Evolutionary conservation across 306 rosid genomes (phyloP).

Genomic region (Medicago arabica): DNA sequence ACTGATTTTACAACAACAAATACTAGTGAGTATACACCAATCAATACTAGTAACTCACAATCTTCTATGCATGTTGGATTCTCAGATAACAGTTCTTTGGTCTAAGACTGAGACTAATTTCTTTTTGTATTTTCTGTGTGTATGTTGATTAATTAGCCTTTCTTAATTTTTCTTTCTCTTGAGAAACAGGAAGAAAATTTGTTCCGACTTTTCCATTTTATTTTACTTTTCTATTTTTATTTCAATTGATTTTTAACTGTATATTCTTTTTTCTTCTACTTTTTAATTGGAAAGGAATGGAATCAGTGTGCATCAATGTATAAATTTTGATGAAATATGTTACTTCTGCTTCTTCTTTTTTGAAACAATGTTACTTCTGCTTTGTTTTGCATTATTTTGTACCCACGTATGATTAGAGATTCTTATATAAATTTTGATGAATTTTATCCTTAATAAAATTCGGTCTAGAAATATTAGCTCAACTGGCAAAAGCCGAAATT

Average conservation of each 20-base stretch:
- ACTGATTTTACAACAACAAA: conserved; percentile 31
- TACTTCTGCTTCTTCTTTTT: no score
- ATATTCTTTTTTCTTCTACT: conserved; percentile 26
- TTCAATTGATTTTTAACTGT: conserved; percentile 33
- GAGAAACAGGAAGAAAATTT: conserved; percentile 1
- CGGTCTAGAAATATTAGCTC: no score
- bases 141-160: no score
- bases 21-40: conserved; percentile 36
- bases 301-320: conserved; percentile 34
- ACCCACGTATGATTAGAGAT: no score
- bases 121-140: background rate
- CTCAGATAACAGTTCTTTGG: conserved; percentile 33
- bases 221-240: background rate
- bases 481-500: no score
- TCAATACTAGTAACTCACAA: conserved; percentile 37
- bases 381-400: background rate
- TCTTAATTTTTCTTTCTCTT: no score
- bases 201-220: conserved; percentile 1
- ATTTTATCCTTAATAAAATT: no score
- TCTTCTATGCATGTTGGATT: conserved; percentile 38
- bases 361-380: no score
- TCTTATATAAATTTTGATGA: no score
- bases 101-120: conserved; percentile 7
- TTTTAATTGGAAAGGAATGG: conserved; percentile 38
- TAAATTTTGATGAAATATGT: conserved; percentile 36